phyloP scores from a whole-genome alignment of 192 early-diverging fungal genomes.

The Chytriomyces confervae region DNA sequence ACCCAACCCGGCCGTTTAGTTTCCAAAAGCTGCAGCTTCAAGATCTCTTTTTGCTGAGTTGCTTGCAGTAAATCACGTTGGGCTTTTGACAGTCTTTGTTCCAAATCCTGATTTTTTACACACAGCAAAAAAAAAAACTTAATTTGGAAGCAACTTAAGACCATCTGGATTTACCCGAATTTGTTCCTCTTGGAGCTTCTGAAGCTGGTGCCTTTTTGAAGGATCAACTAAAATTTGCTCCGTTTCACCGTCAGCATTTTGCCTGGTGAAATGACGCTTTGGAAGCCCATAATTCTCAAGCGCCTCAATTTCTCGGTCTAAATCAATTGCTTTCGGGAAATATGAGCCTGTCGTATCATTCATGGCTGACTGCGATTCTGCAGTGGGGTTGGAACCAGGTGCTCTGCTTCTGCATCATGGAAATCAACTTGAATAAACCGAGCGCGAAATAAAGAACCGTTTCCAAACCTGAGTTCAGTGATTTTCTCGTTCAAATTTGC shows the following conservation, averaged over 20 bases:
- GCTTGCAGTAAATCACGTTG: conserved; percentile 26
- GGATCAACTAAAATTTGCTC: neutral
- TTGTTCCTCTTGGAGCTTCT: conserved; percentile 26
- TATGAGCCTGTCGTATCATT: too few species aligned
- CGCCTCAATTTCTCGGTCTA: conserved; percentile 19
- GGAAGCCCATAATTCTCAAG: conserved; percentile 18
- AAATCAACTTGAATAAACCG: neutral
- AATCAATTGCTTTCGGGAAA: neutral
- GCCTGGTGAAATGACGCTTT: conserved; percentile 15
- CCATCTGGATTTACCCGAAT: conserved; percentile 13
- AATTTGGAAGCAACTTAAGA: neutral
- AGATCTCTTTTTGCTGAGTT: conserved; percentile 44
- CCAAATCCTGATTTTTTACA: conserved; percentile 20
- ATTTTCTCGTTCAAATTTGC: conserved; percentile 33
- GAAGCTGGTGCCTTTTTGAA: conserved; percentile 2
- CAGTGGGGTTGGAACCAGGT: neutral
- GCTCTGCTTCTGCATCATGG: neutral
- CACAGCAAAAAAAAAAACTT: neutral
- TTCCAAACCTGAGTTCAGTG: conserved; percentile 24
- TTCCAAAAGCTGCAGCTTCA: conserved; percentile 50
- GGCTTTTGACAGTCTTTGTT: conserved; percentile 30
- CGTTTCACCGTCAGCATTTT: conserved; percentile 4
- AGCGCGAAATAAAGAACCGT: neutral
- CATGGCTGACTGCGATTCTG: too few species aligned
- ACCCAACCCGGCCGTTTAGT: conserved; percentile 44